phyloP scores from a whole-genome alignment of 345 rosid genomes.

The Garcia nutans region DNA sequence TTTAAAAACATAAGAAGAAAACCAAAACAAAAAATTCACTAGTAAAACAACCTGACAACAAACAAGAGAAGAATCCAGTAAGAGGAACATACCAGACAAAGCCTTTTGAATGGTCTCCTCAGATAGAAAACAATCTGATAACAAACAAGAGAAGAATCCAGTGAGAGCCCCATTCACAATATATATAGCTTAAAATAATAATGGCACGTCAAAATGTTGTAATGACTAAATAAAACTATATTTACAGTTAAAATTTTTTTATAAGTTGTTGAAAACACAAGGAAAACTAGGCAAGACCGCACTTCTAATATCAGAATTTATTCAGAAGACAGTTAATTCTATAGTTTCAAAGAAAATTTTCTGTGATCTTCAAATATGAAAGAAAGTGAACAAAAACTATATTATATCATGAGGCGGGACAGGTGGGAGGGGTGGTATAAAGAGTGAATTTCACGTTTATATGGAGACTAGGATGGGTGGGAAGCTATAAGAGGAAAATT shows the following conservation, averaged over 20 bases:
- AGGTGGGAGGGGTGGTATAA: too few relatives aligned
- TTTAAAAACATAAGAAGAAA: neutral
- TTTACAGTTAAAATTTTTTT: too few relatives aligned
- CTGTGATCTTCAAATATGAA: too few relatives aligned
- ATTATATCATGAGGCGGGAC: too few relatives aligned
- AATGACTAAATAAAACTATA: neutral
- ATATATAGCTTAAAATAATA: neutral
- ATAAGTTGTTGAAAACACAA: neutral
- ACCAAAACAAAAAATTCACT: neutral
- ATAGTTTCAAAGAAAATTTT: too few relatives aligned
- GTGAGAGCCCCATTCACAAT: neutral
- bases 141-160: conserved; percentile 9
- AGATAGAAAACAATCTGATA: conserved; percentile 46
- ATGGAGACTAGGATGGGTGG: too few relatives aligned
- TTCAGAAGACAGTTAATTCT: too few relatives aligned
- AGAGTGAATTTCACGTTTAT: too few relatives aligned
- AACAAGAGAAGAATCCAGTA: too few relatives aligned
- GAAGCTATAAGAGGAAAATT: too few relatives aligned
- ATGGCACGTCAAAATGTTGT: neutral
- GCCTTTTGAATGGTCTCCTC: conserved; percentile 68
- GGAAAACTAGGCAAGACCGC: neutral
- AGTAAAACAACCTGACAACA: neutral
- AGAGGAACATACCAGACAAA: conserved; percentile 48
- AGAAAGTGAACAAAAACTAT: too few relatives aligned
- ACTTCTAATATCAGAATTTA: too few relatives aligned